These are phyloP conservation scores for Lodderomyces jiufengensis DNA, from an alignment of 1,139 yeast genomes.

Conservation along the genomic window DNA sequence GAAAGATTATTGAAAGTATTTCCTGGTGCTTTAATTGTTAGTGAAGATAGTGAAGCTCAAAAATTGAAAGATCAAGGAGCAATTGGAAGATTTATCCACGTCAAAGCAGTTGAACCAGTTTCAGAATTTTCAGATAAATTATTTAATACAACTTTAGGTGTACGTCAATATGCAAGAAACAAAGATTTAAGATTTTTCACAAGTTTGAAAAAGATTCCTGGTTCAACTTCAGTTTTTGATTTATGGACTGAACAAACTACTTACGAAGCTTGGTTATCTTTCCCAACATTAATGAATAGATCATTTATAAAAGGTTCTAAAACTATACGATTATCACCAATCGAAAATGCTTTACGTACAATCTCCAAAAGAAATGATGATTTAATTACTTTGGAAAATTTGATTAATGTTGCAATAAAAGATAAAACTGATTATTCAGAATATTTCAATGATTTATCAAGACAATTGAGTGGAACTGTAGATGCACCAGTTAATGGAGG, in stretches of 20 bases:
- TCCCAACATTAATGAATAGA: conserved; percentile 88
- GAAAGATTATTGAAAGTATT: conserved; percentile 70
- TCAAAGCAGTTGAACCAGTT: conserved; percentile 69
- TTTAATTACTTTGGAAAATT: conserved; percentile 62
- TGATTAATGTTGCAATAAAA: conserved; percentile 54
- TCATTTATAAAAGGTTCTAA: conserved; percentile 59
- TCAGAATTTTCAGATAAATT: conserved; percentile 49
- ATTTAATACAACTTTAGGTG: conserved; percentile 52
- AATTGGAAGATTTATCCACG: conserved; percentile 72
- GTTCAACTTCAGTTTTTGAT: conserved; percentile 68
- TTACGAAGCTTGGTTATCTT: conserved; percentile 68
- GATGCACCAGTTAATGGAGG: conserved; percentile 95
- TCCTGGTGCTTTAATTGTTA: conserved; percentile 77
- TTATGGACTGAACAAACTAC: conserved; percentile 88
- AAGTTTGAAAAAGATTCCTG: conserved; percentile 68
- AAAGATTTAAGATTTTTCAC: conserved; percentile 70
- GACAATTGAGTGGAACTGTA: conserved; percentile 82
- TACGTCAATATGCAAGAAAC: conserved; percentile 67
- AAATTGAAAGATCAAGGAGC: conserved; percentile 40
- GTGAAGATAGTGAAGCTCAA: conserved; percentile 62
- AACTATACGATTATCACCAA: conserved; percentile 73
- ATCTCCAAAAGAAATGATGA: conserved; percentile 69
- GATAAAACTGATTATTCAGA: conserved; percentile 50
- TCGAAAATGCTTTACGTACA: conserved; percentile 75
- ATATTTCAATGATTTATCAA: conserved; percentile 63